These are phyloP conservation scores for Xylariomycetidae sp. DNA, from an alignment of 2,329 filamentous ascomycete genomes.

Conservation along the genomic window DNA sequence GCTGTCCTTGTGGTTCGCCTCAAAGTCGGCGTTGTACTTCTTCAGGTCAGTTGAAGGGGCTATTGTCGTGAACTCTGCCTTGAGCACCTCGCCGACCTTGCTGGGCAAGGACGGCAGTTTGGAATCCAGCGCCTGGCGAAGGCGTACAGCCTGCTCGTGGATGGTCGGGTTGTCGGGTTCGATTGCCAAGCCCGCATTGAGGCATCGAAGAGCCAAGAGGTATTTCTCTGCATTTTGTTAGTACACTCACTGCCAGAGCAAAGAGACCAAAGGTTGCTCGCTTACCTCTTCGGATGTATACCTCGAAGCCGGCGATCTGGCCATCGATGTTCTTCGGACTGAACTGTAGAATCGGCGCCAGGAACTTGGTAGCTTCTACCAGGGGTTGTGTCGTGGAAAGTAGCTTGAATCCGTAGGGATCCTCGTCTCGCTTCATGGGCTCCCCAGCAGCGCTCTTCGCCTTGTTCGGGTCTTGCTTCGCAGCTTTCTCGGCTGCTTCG, in stretches of 20 bases:
- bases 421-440: slow-evolving; percentile 81
- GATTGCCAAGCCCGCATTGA: slow-evolving; percentile 66
- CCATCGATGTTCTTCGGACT: slow-evolving; percentile 75
- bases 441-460: slow-evolving; percentile 56
- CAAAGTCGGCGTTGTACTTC: slow-evolving; percentile 61
- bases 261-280: slow-evolving; percentile 10
- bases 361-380: slow-evolving; percentile 79
- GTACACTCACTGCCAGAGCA: neutral
- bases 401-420: slow-evolving; percentile 77
- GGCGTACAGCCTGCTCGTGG: slow-evolving; percentile 67
- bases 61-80: slow-evolving; percentile 58
- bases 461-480: slow-evolving; percentile 81
- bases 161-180: slow-evolving; percentile 64
- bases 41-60: slow-evolving; percentile 52
- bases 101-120: slow-evolving; percentile 54
- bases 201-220: slow-evolving; percentile 77
- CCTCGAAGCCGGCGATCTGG: slow-evolving; percentile 83
- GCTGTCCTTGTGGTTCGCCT: slow-evolving; percentile 56
- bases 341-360: slow-evolving; percentile 74
- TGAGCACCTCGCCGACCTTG: slow-evolving; percentile 64
- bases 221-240: slow-evolving; percentile 62
- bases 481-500: slow-evolving; percentile 70
- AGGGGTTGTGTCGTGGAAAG: slow-evolving; percentile 77
- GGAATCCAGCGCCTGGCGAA: slow-evolving; percentile 57
- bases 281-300: slow-evolving; percentile 79